phyloP scores from a whole-genome alignment of 148 eudicot genomes.

The Chenopodium album region DNA sequence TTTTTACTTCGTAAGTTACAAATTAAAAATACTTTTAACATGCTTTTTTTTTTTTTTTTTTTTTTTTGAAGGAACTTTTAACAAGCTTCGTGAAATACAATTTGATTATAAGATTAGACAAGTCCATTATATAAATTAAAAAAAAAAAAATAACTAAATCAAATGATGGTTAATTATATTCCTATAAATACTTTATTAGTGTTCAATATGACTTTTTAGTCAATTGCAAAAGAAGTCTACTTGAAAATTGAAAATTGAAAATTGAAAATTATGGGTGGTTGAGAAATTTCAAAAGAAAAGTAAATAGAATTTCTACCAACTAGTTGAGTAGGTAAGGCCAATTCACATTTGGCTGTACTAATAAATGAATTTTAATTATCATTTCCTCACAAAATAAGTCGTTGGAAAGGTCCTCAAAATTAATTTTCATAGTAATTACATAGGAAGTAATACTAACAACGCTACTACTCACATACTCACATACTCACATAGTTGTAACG shows the following conservation, averaged over 20 bases:
- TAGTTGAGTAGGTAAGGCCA: slow-evolving; percentile 13
- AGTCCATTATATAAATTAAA: too few species aligned
- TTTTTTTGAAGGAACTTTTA: too few species aligned
- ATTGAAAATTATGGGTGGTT: neutral
- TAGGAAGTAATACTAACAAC: neutral
- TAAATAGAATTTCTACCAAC: neutral
- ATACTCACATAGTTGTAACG: neutral
- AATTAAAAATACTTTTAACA: too few species aligned
- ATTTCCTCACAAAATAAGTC: neutral
- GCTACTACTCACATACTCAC: too few species aligned
- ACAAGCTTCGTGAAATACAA: too few species aligned
- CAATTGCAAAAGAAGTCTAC: neutral
- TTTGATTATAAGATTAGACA: too few species aligned
- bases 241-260: neutral
- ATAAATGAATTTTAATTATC: neutral
- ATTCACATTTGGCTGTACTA: neutral
- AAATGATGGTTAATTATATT: neutral
- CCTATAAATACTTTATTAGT: neutral
- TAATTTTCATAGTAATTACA: neutral
- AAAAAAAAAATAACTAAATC: too few species aligned
- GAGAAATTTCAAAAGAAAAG: neutral
- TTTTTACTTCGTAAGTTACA: too few species aligned
- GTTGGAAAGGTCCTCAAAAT: neutral
- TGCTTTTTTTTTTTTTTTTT: too few species aligned
- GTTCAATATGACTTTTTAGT: neutral